Evolutionary conservation across 352 stramenopile genomes (phyloP), one percentile per base, ranked within the genome.

Genomic region (Peronospora destructor): DNA sequence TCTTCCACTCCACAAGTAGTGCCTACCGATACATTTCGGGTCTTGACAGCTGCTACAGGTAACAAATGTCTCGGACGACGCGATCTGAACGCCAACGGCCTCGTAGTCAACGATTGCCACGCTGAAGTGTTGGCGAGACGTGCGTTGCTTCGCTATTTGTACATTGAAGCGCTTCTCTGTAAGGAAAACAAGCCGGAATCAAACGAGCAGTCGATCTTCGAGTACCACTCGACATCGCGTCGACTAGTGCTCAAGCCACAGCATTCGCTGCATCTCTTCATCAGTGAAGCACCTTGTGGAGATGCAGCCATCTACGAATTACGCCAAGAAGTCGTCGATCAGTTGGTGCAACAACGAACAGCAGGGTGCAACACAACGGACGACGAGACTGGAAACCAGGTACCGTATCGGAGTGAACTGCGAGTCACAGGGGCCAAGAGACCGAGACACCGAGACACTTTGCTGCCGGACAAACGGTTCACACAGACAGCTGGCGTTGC

Each of bases 291-390:
- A 10, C 93, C 93, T 6, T 98, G 93, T 64, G 93, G 91, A 33
- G 91, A 97, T 66, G 85, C 85, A 6, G 80, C 89, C n/a, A 96
- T 98, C 52, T 97, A 98, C 62, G 47, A 77, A 29, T 51, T 94
- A n/a, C 74, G 74, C 2, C 61, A 78, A 34, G 72, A 84, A 6
- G 78, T 95, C 6, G 71, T 90, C 10, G 63, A 87, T 26, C 63
- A 66, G 25, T 59, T 87, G 8, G 68, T 84, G 13, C 63, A 71
- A 26, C 56, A 73, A 41, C 74, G 78, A 36, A 42, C 56, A 30
- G 33, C 28, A 17, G 41, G 14, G 11, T 26, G 14, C 14, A 37
- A 33, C 16, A 32, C 12, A 16, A 35, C 53, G 6, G 19, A 45
- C 9, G 16, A 34, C 13, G 48, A 61, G n/a, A 33, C 32, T 35